Evolutionary conservation across 192 early-diverging fungal species (phyloP), one percentile per base, ranked within the genome.

Genomic region (Coemansia sp.): DNA sequence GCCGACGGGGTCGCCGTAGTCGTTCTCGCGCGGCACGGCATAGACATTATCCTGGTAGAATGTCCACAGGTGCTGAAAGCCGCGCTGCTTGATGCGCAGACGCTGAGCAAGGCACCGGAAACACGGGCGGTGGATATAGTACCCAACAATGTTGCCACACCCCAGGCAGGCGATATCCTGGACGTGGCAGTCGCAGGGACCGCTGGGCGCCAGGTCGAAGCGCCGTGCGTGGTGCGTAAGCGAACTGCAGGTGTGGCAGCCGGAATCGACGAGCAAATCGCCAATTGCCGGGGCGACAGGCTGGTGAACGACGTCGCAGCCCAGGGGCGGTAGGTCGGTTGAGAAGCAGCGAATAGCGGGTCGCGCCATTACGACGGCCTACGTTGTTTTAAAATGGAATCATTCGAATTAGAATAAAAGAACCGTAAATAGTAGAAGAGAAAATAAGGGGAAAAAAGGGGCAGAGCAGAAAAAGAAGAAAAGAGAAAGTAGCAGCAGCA

Each of bases 61-160:
- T 0, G 75, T 82, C 79, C 79, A 82, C 66, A 82, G 68, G 29
- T 82, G 79, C 69, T 82, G 79, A 66, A 77, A 82, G 24, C 79
- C 79, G 21, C 75, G 74, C 59, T 77, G 75, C 59, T 77, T 82
- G 56, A 82, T 82, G 9, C 75, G 75, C 27, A 82, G 62, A 21
- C 79, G 71, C 68, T 82, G 75, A 11, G 79, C 74, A 3, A 82
- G 59, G 24, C 79, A 82, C 37, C 72, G 79, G 51, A 82, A 82
- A 45, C 79, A 82, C 13, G 79, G 79, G 4, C 79, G 64, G 39
- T 82, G 79, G 45, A 82, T 82, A 19, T 82, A 82, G 63, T 82
- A 82, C 29, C 79, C 75, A 11, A 82, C 75, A 2, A 74, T 31
- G 45, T 82, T 82, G 60, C 79, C 79, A 53, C 79, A 82, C 42